These are phyloP conservation scores for Coprinellus micaceus DNA, from an alignment of 768 basidiomycete species.

Conservation along the genomic window DNA sequence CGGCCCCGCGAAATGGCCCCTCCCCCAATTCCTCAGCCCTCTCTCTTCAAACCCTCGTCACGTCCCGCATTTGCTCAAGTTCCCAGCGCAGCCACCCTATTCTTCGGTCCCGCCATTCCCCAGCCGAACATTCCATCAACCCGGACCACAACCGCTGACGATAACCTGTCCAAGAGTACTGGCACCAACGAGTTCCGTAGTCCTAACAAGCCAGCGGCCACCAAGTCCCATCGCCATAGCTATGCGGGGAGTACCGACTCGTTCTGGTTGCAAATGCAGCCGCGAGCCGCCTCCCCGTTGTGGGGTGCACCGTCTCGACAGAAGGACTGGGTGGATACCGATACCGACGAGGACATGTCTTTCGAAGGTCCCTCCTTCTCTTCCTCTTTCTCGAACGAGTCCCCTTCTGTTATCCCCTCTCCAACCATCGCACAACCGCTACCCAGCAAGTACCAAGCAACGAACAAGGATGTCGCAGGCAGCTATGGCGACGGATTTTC, in stretches of 20 bases:
- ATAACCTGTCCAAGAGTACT: conserved; percentile 17
- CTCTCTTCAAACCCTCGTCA: too few relatives aligned
- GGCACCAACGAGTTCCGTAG: conserved; percentile 16
- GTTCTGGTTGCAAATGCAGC: conserved; percentile 5
- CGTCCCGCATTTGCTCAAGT: too few relatives aligned
- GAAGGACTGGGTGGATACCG: conserved; percentile 32
- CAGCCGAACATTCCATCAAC: conserved; percentile 20
- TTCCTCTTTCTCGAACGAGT: conserved; percentile 50
- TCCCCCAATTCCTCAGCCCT: conserved; percentile 24
- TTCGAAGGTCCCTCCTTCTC: conserved; percentile 46
- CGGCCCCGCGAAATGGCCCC: conserved; percentile 12
- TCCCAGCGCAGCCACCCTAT: conserved; percentile 56
- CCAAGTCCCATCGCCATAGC: conserved; percentile 54
- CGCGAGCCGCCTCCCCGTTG: conserved; percentile 43
- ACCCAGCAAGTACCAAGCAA: conserved; percentile 71
- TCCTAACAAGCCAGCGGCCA: conserved; percentile 15
- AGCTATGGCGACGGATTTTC: conserved; percentile 25
- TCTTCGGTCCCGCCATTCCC: conserved; percentile 61
- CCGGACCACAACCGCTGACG: conserved; percentile 31
- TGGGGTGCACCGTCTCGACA: conserved; percentile 12
- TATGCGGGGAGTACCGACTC: conserved; percentile 48
- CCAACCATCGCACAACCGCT: conserved; percentile 45
- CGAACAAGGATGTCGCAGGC: conserved; percentile 1
- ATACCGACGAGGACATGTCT: conserved; percentile 52
- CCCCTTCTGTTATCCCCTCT: conserved; percentile 56